A percentile compares a stretch with the other conserved stretches of the same genome.
Evolutionary conservation across 768 basidiomycete species (phyloP).

Genomic region (Mycena filopes): DNA sequence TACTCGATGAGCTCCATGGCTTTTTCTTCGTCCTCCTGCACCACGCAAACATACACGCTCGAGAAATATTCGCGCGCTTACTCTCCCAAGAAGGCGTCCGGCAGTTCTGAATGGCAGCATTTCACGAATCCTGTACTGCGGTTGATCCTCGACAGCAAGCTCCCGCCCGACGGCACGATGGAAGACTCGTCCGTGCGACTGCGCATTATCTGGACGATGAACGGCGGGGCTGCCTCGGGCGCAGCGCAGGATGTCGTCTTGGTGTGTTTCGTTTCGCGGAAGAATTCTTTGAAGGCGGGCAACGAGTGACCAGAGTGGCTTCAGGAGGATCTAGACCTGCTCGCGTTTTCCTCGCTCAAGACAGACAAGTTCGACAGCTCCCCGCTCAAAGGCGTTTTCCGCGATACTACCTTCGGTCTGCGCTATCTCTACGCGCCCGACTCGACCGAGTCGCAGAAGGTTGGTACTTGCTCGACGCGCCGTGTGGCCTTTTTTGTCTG

Average conservation of each 20-base stretch:
- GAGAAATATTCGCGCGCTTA: constrained; percentile 32
- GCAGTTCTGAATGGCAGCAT: constrained; percentile 74
- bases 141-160: constrained; percentile 70
- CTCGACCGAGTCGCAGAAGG: constrained; percentile 27
- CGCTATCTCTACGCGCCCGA: constrained; percentile 72
- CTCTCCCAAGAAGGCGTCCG: constrained; percentile 13
- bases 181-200: constrained; percentile 65
- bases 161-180: constrained; percentile 55
- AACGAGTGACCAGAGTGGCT: neutral
- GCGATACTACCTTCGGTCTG: constrained; percentile 77
- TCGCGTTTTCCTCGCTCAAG: constrained; percentile 68
- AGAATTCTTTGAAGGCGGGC: neutral
- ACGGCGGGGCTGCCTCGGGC: constrained; percentile 46
- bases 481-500: neutral
- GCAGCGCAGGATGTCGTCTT: constrained; percentile 68
- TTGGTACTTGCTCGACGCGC: constrained; percentile 17
- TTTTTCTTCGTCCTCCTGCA: constrained; percentile 24
- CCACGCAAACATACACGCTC: constrained; percentile 30
- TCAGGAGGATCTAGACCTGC: constrained; percentile 83
- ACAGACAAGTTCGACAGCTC: constrained; percentile 60
- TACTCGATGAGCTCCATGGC: too few relatives aligned
- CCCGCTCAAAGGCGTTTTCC: constrained; percentile 85
- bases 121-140: constrained; percentile 76
- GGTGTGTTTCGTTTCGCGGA: constrained; percentile 51
- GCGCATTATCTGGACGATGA: constrained; percentile 72